These are phyloP conservation scores for Taiwanofungus camphoratus DNA, from an alignment of 1,284 basidiomycete species.

Conservation along the genomic window DNA sequence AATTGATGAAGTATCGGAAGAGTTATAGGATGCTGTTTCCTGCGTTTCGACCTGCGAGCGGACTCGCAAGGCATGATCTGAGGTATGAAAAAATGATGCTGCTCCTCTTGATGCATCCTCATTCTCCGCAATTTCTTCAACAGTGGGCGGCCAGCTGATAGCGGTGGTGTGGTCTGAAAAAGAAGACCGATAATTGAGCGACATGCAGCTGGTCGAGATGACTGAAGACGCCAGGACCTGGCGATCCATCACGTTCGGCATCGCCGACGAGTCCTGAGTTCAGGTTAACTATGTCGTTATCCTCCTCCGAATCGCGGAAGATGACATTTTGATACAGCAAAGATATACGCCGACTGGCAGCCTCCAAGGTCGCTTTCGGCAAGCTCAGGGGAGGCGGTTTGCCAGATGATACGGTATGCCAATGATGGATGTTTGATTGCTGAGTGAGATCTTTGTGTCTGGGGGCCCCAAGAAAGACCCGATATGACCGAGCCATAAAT, in stretches of 20 bases:
- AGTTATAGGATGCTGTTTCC: slow-evolving; percentile 41
- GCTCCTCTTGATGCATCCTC: slow-evolving; percentile 8
- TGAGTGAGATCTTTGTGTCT: slow-evolving; percentile 26
- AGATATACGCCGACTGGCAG: slow-evolving; percentile 58
- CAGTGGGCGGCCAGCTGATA: slow-evolving; percentile 53
- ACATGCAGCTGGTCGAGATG: no score
- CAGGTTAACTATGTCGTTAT: slow-evolving; percentile 17
- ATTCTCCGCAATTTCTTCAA: slow-evolving; percentile 12
- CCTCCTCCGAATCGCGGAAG: slow-evolving; percentile 35
- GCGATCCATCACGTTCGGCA: no score
- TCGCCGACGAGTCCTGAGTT: no score
- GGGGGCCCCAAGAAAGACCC: slow-evolving; percentile 48
- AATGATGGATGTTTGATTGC: slow-evolving; percentile 27
- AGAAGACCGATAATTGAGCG: not conserved
- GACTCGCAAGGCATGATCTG: slow-evolving; percentile 21
- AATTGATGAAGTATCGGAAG: slow-evolving; percentile 62
- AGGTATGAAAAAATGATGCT: slow-evolving; percentile 25
- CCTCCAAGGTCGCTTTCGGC: slow-evolving; percentile 51
- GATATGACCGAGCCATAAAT: slow-evolving; percentile 5
- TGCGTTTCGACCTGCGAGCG: slow-evolving; percentile 35
- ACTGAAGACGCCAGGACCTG: no score
- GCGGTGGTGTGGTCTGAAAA: slow-evolving; percentile 37
- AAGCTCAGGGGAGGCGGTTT: slow-evolving; percentile 10
- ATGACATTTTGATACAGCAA: slow-evolving; percentile 60
- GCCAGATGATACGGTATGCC: slow-evolving; percentile 35